Evolutionary conservation across 2,329 filamentous ascomycete species (phyloP), one percentile per base, ranked within the genome.

Genomic region (Aureobasidium musti): DNA sequence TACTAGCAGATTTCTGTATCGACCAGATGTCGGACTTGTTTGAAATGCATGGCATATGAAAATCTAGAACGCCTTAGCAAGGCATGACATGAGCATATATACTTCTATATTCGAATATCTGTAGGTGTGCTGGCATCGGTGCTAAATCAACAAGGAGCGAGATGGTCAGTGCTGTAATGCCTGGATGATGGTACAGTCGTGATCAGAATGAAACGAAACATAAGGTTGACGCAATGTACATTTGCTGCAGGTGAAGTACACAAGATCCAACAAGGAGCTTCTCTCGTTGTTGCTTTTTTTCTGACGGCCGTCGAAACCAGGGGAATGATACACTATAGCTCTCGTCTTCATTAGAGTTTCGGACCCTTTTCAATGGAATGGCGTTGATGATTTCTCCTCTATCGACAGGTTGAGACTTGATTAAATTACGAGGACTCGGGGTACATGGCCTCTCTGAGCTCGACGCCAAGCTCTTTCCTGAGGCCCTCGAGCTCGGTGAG

Each of bases 361-460:
- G 43, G 33, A 21, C 45, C 13, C n/a, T 39, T 39, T 52, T 63
- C 11, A 63, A 47, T 53, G 61, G 49, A 64, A 43, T 33, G 49
- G 61, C 45, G 59, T 63, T 50, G 59, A 41, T 66, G 67, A 28
- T 35, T 66, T 52, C 43, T 53, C 47, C 45, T 66, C 43, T 65
- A 56, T 65, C 52, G 41, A 57, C 50, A 63, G 33, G 41, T 28
- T 43, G 26, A 8, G 52, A 30, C 53, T 23, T n/a, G 39, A 59
- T 54, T 53, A 53, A 41, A 65, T 60, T 73, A 73, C 69, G 72
- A 72, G 54, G 65, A 59, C 56, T 84, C 79, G 70, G 94, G 92
- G 83, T 92, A 98, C 79, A 98, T 85, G 76, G 91, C 88, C 86
- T 98, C 94, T 86, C 95, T 96, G 74, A 97, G 86, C 72, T 87